Base-by-base conservation (phyloP, 164 flowering plant species). In the Houttuynia cordata region DNA sequence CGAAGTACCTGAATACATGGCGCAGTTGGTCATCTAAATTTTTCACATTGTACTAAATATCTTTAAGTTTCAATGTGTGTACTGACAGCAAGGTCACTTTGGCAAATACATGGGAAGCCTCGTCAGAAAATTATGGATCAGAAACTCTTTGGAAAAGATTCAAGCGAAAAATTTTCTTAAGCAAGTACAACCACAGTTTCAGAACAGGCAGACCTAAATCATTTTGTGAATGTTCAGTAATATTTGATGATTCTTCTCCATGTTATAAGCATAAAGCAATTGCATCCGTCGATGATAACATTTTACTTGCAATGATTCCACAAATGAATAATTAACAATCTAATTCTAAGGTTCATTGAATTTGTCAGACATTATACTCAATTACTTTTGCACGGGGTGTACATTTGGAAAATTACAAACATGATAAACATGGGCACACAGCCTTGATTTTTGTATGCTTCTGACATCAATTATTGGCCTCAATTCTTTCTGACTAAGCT, bases 1-100 rank as follows among this genome's bases (percentile, higher is more conserved):
- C 65, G 71, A 41, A 87, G 79, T 20, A 87, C 95, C 95, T 87
- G 71, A 24, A 62, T 24, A 62, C 2, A 37, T 12, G 12, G 49
- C 17, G 14, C 17, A 45, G 14, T 45, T 45, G 49, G 49, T 45
- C 49, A 41, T 41, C 45, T 13, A 41, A 41, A 41, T 8, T 41
- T 9, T 12, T 10, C 17, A 12, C 14, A 45, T 12, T 17, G 14
- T 45, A 45, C 12, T 12, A 12, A 45, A 12, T 2, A 45, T 14
- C 17, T 45, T 14, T 14, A 45, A 45, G 13, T 30, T 30, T 30
- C 49, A 10, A 10, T 45, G 49, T 14, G 12, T 14, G 12, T 45
- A 45, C 14, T 17, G 15, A 3, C 1, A 12, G 17, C 49, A 45
- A 41, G 37, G 37, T 6, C 2, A 17, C 17, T 45, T 45, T 0